Evolutionary conservation across 2,329 filamentous ascomycete genomes (phyloP), one percentile per base, ranked within the genome.

Genomic region (Thermothelomyces thermophilus): DNA sequence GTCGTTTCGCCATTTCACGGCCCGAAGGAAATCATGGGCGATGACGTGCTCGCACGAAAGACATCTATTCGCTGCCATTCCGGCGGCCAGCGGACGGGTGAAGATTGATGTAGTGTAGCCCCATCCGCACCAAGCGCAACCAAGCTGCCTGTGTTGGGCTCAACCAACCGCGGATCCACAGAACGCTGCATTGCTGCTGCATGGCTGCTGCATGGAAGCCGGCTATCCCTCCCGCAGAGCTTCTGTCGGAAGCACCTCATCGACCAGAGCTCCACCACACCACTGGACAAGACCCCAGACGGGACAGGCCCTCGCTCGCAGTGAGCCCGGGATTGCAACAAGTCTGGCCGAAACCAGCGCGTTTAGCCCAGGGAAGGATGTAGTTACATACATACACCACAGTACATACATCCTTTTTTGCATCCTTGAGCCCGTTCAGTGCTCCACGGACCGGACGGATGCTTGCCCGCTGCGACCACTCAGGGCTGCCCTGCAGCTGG

Each of bases 161-260:
- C 42, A 41, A 41, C 48, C 50, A 37, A 39, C 40, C 10, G 34
- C 42, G 47, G 48, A 48, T 33, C 46, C 44, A 42, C 46, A 34
- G 41, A 46, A 19, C 48, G 44, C 49, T 52, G 50, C 56, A 55
- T 51, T 41, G 48, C 28, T 26, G n/a, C 30, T 31, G 30, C 30
- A 35, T 36, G 33, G 31, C 28, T 43, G 47, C 56, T 58, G 55
- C 56, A 56, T 57, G 56, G 56, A 52, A 56, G 52, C 43, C 52
- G 50, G 46, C 46, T 48, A 44, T 51, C 48, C 33, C 42, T 46
- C 53, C 49, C 51, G 42, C 45, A 46, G 57, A 56, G 24, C 42
- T 49, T 45, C 41, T 49, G 35, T 57, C 50, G 50, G 51, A 58
- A 53, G 39, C 44, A 53, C 26, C 50, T 30, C 48, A 51, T 24